Percentiles rank a stretch among this genome's conserved stretches.
These are phyloP conservation scores for Chrysoporthe deuterocubensis DNA, from an alignment of 2,329 filamentous ascomycete genomes.

Conservation along the genomic window DNA sequence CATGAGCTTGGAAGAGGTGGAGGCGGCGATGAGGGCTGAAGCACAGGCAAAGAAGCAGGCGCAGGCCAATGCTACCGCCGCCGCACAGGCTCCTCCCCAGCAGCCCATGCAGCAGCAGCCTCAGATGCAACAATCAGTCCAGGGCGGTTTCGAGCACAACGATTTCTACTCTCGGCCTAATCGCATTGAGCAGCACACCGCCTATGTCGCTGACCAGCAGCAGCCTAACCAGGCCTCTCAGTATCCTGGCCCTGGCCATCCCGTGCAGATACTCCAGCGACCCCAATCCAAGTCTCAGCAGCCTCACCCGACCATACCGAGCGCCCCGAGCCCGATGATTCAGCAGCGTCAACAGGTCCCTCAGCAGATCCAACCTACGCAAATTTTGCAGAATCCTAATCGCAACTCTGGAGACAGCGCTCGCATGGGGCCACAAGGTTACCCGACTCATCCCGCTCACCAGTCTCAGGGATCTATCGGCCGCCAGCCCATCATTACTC, in stretches of 20 bases:
- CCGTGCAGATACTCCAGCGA: conserved; percentile 60
- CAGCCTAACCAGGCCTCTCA: conserved; percentile 36
- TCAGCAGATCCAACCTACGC: conserved; percentile 61
- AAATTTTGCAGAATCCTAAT: conserved; percentile 81
- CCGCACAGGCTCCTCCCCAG: conserved; percentile 36
- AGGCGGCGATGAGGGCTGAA: conserved; percentile 78
- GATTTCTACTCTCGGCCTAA: conserved; percentile 26
- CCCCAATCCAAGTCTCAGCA: conserved; percentile 51
- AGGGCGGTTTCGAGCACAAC: conserved; percentile 22
- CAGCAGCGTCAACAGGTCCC: conserved; percentile 33
- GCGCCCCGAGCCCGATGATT: conserved; percentile 37
- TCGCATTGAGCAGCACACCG: conserved; percentile 20
- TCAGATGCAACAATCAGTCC: conserved; percentile 29
- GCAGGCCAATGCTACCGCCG: conserved; percentile 38
- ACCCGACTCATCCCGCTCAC: conserved; percentile 35
- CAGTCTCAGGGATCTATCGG: conserved; percentile 60
- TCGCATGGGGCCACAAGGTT: conserved; percentile 40
- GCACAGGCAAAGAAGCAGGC: conserved; percentile 61
- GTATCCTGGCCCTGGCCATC: conserved; percentile 48
- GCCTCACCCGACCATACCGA: conserved; percentile 23
- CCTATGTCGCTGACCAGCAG: conserved; percentile 36
- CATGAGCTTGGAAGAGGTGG: conserved; percentile 95
- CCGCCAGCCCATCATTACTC: conserved; percentile 59
- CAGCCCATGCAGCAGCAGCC: conserved; percentile 36
- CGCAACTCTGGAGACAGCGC: conserved; percentile 57